Conservation (phyloP, 345 rosid species). For the Gossypium arboreum region DNA sequence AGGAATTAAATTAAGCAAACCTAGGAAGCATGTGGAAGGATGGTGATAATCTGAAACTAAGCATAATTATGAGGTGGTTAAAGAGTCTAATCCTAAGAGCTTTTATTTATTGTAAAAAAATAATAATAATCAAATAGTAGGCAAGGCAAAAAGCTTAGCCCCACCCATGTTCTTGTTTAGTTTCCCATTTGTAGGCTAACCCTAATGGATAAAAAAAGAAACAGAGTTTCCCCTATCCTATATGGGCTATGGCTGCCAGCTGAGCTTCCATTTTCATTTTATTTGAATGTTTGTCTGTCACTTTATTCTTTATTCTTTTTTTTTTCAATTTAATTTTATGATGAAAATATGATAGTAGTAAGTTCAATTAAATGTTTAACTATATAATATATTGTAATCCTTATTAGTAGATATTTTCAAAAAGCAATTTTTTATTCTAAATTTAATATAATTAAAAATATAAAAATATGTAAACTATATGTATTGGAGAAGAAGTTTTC, state of each 20-base stretch:
- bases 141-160: slow-evolving; percentile 22
- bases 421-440: no score
- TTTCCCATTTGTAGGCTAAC: slow-evolving; percentile 7
- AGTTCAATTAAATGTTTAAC: no score
- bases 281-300: slow-evolving; percentile 9
- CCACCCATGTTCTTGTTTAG: slow-evolving; percentile 36
- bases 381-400: no score
- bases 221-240: not conserved
- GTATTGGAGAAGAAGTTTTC: no score
- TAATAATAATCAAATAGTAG: slow-evolving; percentile 13
- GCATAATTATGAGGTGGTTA: slow-evolving; percentile 48
- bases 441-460: no score
- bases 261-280: not conserved
- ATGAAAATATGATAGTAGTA: not conserved
- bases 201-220: not conserved
- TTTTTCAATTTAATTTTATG: not conserved
- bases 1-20: not conserved
- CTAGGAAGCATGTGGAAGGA: slow-evolving; percentile 21
- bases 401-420: no score
- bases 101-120: slow-evolving; percentile 1
- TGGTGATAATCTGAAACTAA: slow-evolving; percentile 24
- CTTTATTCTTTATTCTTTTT: not conserved
- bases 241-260: not conserved
- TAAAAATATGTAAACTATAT: no score
- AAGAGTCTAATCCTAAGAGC: slow-evolving; percentile 34